Evolutionary conservation across 306 rosid species (phyloP).

Genomic region (Vachellia collinsii): DNA sequence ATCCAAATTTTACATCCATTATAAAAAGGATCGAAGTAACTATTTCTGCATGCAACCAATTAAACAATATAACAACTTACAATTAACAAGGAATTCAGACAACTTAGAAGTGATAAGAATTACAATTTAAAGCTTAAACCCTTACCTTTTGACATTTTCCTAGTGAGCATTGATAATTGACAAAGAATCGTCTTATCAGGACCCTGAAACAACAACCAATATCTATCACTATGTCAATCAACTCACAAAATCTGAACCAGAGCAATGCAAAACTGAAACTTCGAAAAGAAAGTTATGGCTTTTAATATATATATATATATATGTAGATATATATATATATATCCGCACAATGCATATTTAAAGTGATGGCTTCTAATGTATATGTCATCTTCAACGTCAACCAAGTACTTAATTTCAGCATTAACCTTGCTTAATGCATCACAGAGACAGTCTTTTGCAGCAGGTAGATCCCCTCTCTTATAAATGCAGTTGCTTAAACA

Average conservation of each 20-base stretch:
- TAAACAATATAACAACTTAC: slow-evolving; percentile 18
- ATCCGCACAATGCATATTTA: no score
- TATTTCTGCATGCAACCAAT: slow-evolving; percentile 7
- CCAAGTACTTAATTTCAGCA: no score
- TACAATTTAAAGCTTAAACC: slow-evolving; percentile 20
- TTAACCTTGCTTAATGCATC: slow-evolving; percentile 84
- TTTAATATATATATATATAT: slow-evolving; percentile 3
- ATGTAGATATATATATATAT: no score
- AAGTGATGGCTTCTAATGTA: no score
- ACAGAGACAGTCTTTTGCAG: slow-evolving; percentile 83
- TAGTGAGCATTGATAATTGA: slow-evolving; percentile 92
- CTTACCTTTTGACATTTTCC: slow-evolving; percentile 91
- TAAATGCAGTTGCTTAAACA: slow-evolving; percentile 96
- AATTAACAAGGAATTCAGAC: slow-evolving; percentile 21
- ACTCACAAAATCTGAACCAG: slow-evolving; percentile 21
- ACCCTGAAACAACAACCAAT: slow-evolving; percentile 58
- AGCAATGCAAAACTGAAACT: slow-evolving; percentile 23
- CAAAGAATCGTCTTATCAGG: slow-evolving; percentile 79
- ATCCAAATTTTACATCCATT: slow-evolving; percentile 11
- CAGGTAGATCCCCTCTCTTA: slow-evolving; percentile 88
- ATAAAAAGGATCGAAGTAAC: slow-evolving; percentile 22
- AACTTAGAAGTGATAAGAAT: slow-evolving; percentile 11
- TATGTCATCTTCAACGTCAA: no score
- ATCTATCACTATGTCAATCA: slow-evolving; percentile 33
- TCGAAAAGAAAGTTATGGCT: slow-evolving; percentile 12